Percentiles rank a stretch among this genome's conserved stretches.
These are phyloP conservation scores for Russula olivacea DNA, from an alignment of 768 basidiomycete genomes.

Conservation along the genomic window DNA sequence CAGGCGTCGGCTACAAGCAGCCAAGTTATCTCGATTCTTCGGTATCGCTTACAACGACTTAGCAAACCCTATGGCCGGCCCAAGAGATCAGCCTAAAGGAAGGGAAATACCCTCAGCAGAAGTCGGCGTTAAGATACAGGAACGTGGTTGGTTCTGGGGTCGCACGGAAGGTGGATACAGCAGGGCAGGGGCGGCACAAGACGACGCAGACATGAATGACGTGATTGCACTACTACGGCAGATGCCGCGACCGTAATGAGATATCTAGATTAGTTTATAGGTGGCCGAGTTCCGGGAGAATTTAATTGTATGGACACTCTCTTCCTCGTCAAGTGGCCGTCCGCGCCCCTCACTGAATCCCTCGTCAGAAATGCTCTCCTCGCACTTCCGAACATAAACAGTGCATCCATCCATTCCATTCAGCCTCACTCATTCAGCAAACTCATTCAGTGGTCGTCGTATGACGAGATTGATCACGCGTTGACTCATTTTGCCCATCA, in stretches of 20 bases:
- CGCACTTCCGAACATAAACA: constrained; percentile 27
- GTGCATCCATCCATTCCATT: constrained; percentile 25
- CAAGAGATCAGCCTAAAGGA: background rate
- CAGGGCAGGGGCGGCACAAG: background rate
- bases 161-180: background rate
- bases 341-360: constrained; percentile 44
- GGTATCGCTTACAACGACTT: constrained; percentile 48
- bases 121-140: constrained; percentile 19
- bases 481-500: constrained; percentile 49
- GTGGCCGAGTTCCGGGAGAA: background rate
- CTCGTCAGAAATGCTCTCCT: constrained; percentile 40
- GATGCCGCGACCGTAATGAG: constrained; percentile 20
- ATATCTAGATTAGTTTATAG: too few relatives aligned
- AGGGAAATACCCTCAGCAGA: background rate
- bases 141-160: constrained; percentile 20
- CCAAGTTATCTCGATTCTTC: constrained; percentile 53
- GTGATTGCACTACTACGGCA: constrained; percentile 24
- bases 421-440: constrained; percentile 26
- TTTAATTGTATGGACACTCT: background rate
- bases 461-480: constrained; percentile 80
- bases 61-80: constrained; percentile 16
- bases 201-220: constrained; percentile 22
- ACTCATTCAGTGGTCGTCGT: constrained; percentile 78
- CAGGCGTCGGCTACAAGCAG: constrained; percentile 41
- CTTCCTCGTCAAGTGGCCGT: constrained; percentile 40